Evolutionary conservation across 1,139 yeast species (phyloP).

Genomic region (Kodamaea fungicola): DNA sequence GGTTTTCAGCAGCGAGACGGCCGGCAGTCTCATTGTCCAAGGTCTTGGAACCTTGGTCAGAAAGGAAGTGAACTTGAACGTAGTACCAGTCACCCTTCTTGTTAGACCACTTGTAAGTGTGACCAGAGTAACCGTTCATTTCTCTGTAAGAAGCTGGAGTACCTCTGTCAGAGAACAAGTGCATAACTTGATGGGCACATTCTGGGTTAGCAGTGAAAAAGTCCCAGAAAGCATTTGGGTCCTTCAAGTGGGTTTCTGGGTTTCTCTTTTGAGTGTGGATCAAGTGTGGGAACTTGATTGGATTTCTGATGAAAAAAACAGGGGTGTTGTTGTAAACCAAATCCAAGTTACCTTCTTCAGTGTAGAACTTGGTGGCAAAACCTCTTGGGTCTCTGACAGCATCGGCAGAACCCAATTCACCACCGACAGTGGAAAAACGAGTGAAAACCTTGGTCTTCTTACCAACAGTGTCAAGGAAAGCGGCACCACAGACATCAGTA

Average conservation of each 20-base stretch:
- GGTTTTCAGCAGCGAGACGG: conserved; percentile 53
- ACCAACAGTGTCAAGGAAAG: conserved; percentile 69
- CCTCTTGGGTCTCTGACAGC: conserved; percentile 92
- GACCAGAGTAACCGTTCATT: conserved; percentile 78
- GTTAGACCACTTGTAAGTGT: conserved; percentile 69
- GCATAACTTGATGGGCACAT: conserved; percentile 14
- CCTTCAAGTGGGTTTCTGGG: conserved; percentile 76
- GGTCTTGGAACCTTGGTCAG: conserved; percentile 64
- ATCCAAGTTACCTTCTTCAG: conserved; percentile 86
- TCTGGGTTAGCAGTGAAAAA: conserved; percentile 61
- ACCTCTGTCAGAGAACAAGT: conserved; percentile 52
- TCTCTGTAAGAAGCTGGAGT: conserved; percentile 62
- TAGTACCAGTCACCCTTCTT: conserved; percentile 60
- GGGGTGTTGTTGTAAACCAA: conserved; percentile 91
- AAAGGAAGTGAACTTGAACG: conserved; percentile 61
- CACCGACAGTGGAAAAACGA: conserved; percentile 87
- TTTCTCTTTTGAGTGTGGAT: conserved; percentile 83
- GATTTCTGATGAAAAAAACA: conserved; percentile 81
- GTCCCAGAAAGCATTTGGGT: conserved; percentile 76
- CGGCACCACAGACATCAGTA: conserved; percentile 67
- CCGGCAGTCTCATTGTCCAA: conserved; percentile 56
- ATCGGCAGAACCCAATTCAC: conserved; percentile 81
- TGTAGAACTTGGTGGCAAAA: conserved; percentile 75
- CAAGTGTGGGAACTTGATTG: conserved; percentile 82
- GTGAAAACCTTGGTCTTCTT: conserved; percentile 72